Conservation (phyloP, 1,139 yeast genomes). For the Wickerhamiella pararugosa region DNA sequence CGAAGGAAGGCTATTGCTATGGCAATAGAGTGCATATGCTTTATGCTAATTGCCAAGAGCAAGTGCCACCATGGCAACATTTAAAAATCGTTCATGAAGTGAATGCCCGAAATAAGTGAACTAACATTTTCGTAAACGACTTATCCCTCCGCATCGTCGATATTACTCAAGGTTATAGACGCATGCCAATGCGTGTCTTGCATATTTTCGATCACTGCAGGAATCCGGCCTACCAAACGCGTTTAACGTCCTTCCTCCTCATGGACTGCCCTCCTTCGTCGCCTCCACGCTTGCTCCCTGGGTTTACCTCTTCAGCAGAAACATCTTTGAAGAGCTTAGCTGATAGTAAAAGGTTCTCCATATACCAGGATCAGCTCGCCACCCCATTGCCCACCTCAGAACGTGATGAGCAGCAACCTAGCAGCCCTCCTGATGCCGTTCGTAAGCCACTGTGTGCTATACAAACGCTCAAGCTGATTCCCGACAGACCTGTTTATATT, state of each 20-base stretch:
- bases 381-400: constrained; percentile 16
- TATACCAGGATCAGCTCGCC: constrained; percentile 12
- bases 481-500: constrained; percentile 27
- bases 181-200: too few relatives aligned
- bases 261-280: constrained; percentile 20
- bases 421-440: constrained; percentile 6
- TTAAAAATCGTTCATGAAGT: too few relatives aligned
- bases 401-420: constrained; percentile 9
- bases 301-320: constrained; percentile 5
- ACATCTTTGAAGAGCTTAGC: neutral
- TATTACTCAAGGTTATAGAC: too few relatives aligned
- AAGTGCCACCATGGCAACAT: too few relatives aligned
- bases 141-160: too few relatives aligned
- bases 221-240: too few relatives aligned
- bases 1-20: too few relatives aligned
- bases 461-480: constrained; percentile 21
- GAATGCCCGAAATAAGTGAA: too few relatives aligned
- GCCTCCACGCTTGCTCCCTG: constrained; percentile 12
- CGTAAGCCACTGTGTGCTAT: constrained; percentile 23
- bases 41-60: too few relatives aligned
- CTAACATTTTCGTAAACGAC: too few relatives aligned
- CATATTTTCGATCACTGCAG: too few relatives aligned
- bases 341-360: constrained; percentile 7
- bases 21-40: too few relatives aligned
- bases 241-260: neutral